Percentiles rank a stretch among this genome's conserved stretches.
These are phyloP conservation scores for Candida montana DNA, from an alignment of 805 yeast species.

Conservation along the genomic window DNA sequence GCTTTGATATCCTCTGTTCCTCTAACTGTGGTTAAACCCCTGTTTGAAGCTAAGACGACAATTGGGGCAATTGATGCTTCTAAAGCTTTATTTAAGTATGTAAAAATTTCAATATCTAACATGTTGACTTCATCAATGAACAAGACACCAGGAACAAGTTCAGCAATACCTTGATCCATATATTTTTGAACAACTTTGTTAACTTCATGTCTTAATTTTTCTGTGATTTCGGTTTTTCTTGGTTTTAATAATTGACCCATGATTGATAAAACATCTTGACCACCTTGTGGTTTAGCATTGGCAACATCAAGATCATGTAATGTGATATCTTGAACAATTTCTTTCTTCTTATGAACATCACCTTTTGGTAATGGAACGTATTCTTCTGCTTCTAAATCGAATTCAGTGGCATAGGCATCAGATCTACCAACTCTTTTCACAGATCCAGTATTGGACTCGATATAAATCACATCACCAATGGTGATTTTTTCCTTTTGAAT, in stretches of 20 bases:
- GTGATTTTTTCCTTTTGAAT: conserved; percentile 92
- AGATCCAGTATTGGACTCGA: conserved; percentile 96
- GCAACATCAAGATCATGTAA: conserved; percentile 95
- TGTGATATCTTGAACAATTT: conserved; percentile 95
- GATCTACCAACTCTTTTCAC: conserved; percentile 96
- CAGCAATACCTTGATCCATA: conserved; percentile 98
- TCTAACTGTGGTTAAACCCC: conserved; percentile 87
- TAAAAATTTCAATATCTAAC: conserved; percentile 96
- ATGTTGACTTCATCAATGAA: conserved; percentile 98
- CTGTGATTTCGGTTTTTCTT: conserved; percentile 93
- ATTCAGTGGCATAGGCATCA: conserved; percentile 98
- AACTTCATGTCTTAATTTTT: conserved; percentile 87
- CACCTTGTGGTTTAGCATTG: conserved; percentile 93
- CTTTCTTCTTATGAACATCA: conserved; percentile 96
- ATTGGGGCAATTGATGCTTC: conserved; percentile 91
- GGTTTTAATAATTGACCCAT: conserved; percentile 97
- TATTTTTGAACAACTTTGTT: conserved; percentile 94
- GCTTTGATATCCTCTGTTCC: conserved; percentile 84
- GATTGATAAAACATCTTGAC: conserved; percentile 92
- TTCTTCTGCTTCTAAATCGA: conserved; percentile 97
- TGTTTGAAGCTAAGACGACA: conserved; percentile 91
- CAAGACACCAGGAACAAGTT: conserved; percentile 93
- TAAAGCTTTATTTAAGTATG: conserved; percentile 88
- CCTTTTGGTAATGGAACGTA: conserved; percentile 98
- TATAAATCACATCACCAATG: conserved; percentile 94